A percentile compares a stretch with the other conserved stretches of the same genome.
Conservation (phyloP, 331 rosid species). For the Telfairia occidentalis region DNA sequence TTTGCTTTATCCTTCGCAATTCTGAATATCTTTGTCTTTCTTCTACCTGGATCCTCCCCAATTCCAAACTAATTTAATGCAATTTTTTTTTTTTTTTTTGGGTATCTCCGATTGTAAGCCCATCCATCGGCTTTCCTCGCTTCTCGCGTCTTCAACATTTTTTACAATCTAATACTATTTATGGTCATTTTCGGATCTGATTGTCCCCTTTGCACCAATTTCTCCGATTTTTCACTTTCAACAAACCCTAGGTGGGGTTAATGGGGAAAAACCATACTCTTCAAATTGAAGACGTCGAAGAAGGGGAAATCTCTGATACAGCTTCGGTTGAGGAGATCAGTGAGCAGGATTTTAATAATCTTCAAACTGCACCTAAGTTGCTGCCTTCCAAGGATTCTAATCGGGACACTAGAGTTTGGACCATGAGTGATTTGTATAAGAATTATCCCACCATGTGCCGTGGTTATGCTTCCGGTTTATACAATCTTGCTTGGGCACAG, state of each 20-base stretch:
- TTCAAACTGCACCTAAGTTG: conserved; percentile 22
- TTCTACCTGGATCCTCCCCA: too few species aligned
- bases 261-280: conserved; percentile 42
- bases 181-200: conserved; percentile 46
- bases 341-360: conserved; percentile 68
- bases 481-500: conserved; percentile 87
- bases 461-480: conserved; percentile 58
- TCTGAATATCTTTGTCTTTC: too few species aligned
- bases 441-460: conserved; percentile 48
- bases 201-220: conserved; percentile 23
- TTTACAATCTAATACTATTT: conserved; percentile 9
- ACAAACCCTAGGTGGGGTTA: conserved; percentile 16
- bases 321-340: conserved; percentile 88
- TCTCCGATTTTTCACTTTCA: conserved; percentile 18
- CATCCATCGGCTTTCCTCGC: not conserved
- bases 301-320: conserved; percentile 88
- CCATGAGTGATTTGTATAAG: conserved; percentile 57
- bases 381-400: conserved; percentile 19
- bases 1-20: too few species aligned
- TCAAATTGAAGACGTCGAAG: conserved; percentile 66
- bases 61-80: conserved; percentile 6
- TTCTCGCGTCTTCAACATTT: not conserved
- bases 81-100: not conserved
- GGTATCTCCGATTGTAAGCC: not conserved
- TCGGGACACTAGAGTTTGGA: conserved; percentile 57